A percentile compares a stretch with the other conserved stretches of the same genome.
These are phyloP conservation scores for Misopates orontium DNA, from an alignment of 257 asterid species.

Conservation along the genomic window DNA sequence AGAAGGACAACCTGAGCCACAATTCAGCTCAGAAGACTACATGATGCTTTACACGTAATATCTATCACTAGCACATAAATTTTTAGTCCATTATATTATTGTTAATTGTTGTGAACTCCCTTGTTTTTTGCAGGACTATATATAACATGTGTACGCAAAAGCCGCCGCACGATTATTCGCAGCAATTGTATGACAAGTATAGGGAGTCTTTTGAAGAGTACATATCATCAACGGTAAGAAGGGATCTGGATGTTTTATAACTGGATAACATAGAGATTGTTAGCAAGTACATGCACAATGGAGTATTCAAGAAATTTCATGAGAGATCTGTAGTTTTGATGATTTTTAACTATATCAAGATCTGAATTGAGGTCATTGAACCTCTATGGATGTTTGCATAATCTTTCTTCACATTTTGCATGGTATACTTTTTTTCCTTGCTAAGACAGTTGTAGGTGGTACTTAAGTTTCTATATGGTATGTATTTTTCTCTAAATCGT, in stretches of 20 bases:
- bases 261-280: not conserved
- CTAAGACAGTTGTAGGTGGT: too few species aligned
- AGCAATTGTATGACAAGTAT: constrained; percentile 84
- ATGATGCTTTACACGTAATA: constrained; percentile 94
- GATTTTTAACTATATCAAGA: too few species aligned
- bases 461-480: too few species aligned
- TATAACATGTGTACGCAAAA: constrained; percentile 97
- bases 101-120: constrained; percentile 25
- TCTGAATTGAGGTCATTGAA: too few species aligned
- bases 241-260: constrained; percentile 6
- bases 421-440: too few species aligned
- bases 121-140: constrained; percentile 58
- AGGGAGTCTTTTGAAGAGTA: constrained; percentile 74
- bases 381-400: constrained; percentile 14
- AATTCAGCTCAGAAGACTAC: constrained; percentile 83
- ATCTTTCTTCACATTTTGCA: too few species aligned
- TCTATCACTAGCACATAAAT: too few species aligned
- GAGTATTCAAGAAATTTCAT: too few species aligned
- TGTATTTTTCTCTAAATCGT: too few species aligned
- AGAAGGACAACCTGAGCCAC: constrained; percentile 75
- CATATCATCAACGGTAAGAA: constrained; percentile 62
- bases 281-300: not conserved
- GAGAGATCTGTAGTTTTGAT: too few species aligned
- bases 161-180: constrained; percentile 93
- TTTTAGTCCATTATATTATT: constrained; percentile 15